These are phyloP conservation scores for Leptosphaerulina australis DNA, from an alignment of 2,329 filamentous ascomycete genomes.

Conservation along the genomic window DNA sequence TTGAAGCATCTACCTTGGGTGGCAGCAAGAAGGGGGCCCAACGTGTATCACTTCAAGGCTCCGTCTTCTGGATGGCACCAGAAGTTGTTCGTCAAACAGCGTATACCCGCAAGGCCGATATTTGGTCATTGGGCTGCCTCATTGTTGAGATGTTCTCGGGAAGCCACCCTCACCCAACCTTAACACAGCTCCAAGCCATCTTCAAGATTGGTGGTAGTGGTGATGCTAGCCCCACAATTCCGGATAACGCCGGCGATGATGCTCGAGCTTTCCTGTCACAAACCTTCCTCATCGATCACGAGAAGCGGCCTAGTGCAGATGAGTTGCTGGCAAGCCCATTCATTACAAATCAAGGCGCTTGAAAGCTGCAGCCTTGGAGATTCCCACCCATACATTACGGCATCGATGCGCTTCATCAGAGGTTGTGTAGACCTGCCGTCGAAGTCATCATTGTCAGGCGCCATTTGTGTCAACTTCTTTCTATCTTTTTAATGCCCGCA, in stretches of 20 bases:
- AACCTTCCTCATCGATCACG: slow-evolving; percentile 96
- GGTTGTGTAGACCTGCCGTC: neutral
- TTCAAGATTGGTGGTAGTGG: slow-evolving; percentile 92
- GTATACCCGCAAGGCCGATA: slow-evolving; percentile 97
- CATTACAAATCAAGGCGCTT: slow-evolving; percentile 67
- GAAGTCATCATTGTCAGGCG: slow-evolving; percentile 1
- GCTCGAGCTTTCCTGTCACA: slow-evolving; percentile 81
- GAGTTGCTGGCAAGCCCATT: slow-evolving; percentile 86
- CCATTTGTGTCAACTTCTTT: neutral
- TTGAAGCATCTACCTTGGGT: slow-evolving; percentile 82
- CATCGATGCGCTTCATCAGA: neutral
- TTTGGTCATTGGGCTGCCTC: slow-evolving; percentile 95
- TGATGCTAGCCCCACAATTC: slow-evolving; percentile 85
- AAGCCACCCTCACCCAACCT: slow-evolving; percentile 93
- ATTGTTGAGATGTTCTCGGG: slow-evolving; percentile 99
- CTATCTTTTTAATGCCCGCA: slow-evolving; percentile 18
- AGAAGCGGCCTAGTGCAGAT: slow-evolving; percentile 87
- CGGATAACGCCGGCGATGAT: slow-evolving; percentile 82
- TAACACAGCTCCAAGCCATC: slow-evolving; percentile 95
- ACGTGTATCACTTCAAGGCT: slow-evolving; percentile 85
- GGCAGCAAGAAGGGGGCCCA: slow-evolving; percentile 41
- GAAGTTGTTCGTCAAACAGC: slow-evolving; percentile 98
- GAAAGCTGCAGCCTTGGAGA: slow-evolving; percentile 1
- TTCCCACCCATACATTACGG: neutral
- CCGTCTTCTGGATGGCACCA: slow-evolving; percentile 99